Percentiles rank a stretch among this genome's conserved stretches.
Conservation (phyloP, 345 rosid species). For the Brassica nigra region DNA sequence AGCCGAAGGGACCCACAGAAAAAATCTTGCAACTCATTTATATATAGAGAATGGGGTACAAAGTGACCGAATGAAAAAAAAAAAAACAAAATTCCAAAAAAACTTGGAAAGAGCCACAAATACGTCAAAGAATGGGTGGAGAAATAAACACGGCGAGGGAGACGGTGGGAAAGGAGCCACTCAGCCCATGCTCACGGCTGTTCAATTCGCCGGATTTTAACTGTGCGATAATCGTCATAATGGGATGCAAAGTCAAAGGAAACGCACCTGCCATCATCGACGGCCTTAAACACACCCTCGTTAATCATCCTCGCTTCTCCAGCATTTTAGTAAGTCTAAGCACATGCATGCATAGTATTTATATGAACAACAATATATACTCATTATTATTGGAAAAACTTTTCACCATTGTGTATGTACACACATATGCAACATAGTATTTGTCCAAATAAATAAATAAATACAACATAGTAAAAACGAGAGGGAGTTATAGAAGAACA, state of each 20-base stretch:
- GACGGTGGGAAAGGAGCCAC: slow-evolving; percentile 46
- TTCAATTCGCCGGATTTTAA: slow-evolving; percentile 62
- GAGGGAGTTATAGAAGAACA: neutral
- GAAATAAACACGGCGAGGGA: slow-evolving; percentile 12
- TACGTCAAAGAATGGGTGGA: neutral
- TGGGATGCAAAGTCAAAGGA: slow-evolving; percentile 52
- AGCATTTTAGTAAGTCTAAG: slow-evolving; percentile 60
- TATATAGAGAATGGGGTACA: neutral
- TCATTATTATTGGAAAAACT: neutral
- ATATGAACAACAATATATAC: neutral
- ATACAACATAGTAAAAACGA: neutral
- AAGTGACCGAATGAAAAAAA: neutral
- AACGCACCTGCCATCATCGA: slow-evolving; percentile 49
- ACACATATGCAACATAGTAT: neutral
- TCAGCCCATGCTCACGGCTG: slow-evolving; percentile 63
- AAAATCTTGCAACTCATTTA: neutral
- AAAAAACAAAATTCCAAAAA: neutral
- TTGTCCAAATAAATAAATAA: too few relatives aligned
- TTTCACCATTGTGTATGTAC: neutral
- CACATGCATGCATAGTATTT: neutral
- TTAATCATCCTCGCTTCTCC: slow-evolving; percentile 86
- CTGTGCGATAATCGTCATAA: slow-evolving; percentile 50
- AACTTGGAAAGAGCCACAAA: neutral
- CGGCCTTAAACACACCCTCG: slow-evolving; percentile 61
- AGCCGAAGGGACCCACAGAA: neutral